Evolutionary conservation across 1,284 basidiomycete species (phyloP).

Genomic region (Pseudozyma hubeiensis): DNA sequence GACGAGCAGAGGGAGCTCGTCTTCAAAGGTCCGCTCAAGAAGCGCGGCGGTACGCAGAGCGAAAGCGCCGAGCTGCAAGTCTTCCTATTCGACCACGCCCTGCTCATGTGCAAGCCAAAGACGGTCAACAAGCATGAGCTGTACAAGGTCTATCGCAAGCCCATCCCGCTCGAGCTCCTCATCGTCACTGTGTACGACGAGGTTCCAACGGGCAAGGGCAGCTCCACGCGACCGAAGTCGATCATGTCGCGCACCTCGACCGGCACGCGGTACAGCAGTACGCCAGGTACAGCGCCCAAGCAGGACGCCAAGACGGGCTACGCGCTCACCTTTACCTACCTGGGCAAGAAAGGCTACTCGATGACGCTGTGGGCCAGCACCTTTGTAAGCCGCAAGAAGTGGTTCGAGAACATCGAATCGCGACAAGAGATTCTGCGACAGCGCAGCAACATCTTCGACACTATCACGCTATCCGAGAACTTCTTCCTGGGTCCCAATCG

Average conservation of each 20-base stretch:
- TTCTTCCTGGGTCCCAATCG: constrained; percentile 81
- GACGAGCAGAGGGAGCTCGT: constrained; percentile 91
- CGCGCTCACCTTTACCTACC: constrained; percentile 90
- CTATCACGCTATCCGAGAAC: constrained; percentile 83
- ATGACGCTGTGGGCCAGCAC: constrained; percentile 93
- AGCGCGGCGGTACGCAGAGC: constrained; percentile 78
- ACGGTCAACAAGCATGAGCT: constrained; percentile 88
- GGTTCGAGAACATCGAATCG: constrained; percentile 91
- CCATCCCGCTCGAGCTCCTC: constrained; percentile 94
- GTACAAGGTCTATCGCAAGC: constrained; percentile 93
- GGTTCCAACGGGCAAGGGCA: constrained; percentile 63
- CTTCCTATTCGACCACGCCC: constrained; percentile 95
- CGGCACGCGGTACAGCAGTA: constrained; percentile 61
- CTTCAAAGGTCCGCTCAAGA: constrained; percentile 92
- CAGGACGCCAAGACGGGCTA: constrained; percentile 87
- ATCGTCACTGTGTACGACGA: constrained; percentile 86
- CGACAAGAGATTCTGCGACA: constrained; percentile 88
- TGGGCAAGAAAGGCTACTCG: constrained; percentile 92
- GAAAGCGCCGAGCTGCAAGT: constrained; percentile 89
- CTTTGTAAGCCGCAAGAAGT: constrained; percentile 86
- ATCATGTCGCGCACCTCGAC: constrained; percentile 71
- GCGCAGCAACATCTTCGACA: constrained; percentile 87
- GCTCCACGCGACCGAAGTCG: constrained; percentile 69
- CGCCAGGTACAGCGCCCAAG: constrained; percentile 69
- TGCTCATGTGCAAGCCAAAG: constrained; percentile 93